These are phyloP conservation scores for Starmerella apis DNA, from an alignment of 805 yeast species.

Conservation along the genomic window DNA sequence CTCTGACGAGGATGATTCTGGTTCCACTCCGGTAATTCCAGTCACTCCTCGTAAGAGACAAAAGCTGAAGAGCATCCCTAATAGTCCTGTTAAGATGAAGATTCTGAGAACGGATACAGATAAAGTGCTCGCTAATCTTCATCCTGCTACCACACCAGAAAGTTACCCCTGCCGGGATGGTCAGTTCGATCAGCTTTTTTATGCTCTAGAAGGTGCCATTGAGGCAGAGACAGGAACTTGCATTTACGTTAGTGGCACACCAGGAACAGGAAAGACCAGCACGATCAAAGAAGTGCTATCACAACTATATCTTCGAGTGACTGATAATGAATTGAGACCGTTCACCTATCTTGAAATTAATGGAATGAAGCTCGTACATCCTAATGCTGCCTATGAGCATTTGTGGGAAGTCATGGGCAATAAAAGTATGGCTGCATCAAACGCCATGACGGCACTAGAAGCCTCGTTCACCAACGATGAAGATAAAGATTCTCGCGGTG, in stretches of 20 bases:
- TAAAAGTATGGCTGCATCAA: constrained; percentile 46
- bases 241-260: constrained; percentile 88
- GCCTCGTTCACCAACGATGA: constrained; percentile 43
- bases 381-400: constrained; percentile 69
- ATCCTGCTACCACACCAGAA: constrained; percentile 30
- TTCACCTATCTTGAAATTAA: constrained; percentile 81
- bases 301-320: constrained; percentile 43
- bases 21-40: not conserved
- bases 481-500: constrained; percentile 30
- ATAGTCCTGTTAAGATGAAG: not conserved
- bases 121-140: constrained; percentile 10
- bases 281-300: constrained; percentile 78
- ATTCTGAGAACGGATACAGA: constrained; percentile 3
- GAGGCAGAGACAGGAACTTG: constrained; percentile 66
- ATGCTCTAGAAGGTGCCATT: constrained; percentile 61
- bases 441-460: constrained; percentile 60
- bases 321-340: constrained; percentile 34
- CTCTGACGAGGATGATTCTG: not conserved
- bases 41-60: not conserved
- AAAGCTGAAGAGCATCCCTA: constrained; percentile 1
- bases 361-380: constrained; percentile 73
- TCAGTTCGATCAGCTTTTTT: constrained; percentile 62
- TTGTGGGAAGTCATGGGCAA: constrained; percentile 67
- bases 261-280: constrained; percentile 96
- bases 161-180: constrained; percentile 77